Percentiles rank a stretch among this genome's conserved stretches.
phyloP scores from a whole-genome alignment of 768 basidiomycete genomes.

The Pleurotus eryngii region DNA sequence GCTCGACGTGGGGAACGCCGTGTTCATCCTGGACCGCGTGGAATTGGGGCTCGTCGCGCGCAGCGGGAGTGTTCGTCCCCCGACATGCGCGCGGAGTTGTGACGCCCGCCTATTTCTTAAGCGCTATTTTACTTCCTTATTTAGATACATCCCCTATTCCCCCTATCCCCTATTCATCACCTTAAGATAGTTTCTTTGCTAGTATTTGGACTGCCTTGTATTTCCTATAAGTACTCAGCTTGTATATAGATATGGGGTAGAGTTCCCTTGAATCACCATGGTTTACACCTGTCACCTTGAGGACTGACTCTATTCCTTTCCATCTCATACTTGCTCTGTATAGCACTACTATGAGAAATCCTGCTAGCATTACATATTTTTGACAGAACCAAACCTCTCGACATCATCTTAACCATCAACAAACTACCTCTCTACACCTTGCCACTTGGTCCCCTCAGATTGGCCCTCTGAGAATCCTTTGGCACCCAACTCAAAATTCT shows the following conservation, averaged over 20 bases:
- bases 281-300: background rate
- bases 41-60: slow-evolving; percentile 18
- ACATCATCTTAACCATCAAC: too few relatives aligned
- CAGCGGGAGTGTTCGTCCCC: slow-evolving; percentile 32
- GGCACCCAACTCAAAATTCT: too few relatives aligned
- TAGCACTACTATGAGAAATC: background rate
- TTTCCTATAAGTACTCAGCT: background rate
- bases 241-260: background rate
- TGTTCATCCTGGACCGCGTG: slow-evolving; percentile 18
- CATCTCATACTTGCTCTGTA: too few relatives aligned
- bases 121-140: too few relatives aligned
- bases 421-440: too few relatives aligned
- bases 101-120: too few relatives aligned
- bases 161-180: background rate
- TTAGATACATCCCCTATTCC: background rate
- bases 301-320: background rate
- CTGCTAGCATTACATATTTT: background rate
- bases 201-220: background rate
- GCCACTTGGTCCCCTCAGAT: too few relatives aligned
- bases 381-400: too few relatives aligned
- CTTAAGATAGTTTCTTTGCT: too few relatives aligned
- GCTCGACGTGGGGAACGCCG: slow-evolving; percentile 32
- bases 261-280: background rate
- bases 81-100: slow-evolving; percentile 56
- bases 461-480: too few relatives aligned